Evolutionary conservation across 805 yeast species (phyloP).

Genomic region (Barnettozyma salicaria): DNA sequence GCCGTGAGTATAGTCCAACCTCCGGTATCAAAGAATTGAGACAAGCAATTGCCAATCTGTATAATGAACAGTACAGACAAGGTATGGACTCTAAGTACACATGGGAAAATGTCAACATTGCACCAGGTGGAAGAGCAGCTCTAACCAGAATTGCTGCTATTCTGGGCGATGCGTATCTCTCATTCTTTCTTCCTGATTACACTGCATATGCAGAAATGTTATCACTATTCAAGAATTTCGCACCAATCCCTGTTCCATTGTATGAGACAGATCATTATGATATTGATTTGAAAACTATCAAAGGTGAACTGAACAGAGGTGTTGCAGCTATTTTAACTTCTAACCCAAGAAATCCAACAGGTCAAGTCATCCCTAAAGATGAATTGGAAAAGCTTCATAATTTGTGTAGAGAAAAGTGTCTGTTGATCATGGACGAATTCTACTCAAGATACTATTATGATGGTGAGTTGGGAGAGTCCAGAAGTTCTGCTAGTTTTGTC

Average conservation of each 20-base stretch:
- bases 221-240: conserved; percentile 53
- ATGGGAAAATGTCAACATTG: conserved; percentile 53
- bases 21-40: conserved; percentile 50
- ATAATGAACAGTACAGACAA: conserved; percentile 48
- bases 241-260: conserved; percentile 58
- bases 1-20: conserved; percentile 55
- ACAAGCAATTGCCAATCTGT: conserved; percentile 51
- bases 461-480: conserved; percentile 48
- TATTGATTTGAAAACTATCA: conserved; percentile 46
- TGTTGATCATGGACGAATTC: conserved; percentile 59
- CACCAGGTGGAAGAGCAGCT: conserved; percentile 63
- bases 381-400: conserved; percentile 45
- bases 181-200: conserved; percentile 57
- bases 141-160: conserved; percentile 57
- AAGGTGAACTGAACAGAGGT: conserved; percentile 48
- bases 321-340: conserved; percentile 54
- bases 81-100: conserved; percentile 48
- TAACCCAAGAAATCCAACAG: conserved; percentile 61
- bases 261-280: conserved; percentile 52
- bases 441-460: conserved; percentile 52
- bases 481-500: conserved; percentile 44
- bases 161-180: conserved; percentile 50
- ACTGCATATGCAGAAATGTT: conserved; percentile 64
- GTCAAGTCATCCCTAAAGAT: conserved; percentile 41
- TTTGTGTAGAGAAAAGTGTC: conserved; percentile 45